A percentile compares a stretch with the other conserved stretches of the same genome.
Conservation (phyloP, 345 rosid species). For the Bruguiera gymnorhiza region DNA sequence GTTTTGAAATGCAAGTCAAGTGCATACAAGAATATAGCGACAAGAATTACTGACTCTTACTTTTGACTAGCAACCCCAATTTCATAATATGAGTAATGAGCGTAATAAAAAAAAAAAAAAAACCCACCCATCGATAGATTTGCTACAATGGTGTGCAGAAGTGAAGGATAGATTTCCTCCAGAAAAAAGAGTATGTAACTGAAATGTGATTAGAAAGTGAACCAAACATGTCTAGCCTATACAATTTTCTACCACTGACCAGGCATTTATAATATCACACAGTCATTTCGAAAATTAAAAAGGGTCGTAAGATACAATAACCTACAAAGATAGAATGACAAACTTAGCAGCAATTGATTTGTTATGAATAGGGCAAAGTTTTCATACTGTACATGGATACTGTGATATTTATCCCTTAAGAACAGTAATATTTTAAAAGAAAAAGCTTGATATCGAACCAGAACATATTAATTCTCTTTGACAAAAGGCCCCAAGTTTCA, state of each 20-base stretch:
- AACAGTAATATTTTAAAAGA: too few species aligned
- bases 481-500: background rate
- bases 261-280: background rate
- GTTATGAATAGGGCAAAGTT: background rate
- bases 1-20: background rate
- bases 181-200: too few species aligned
- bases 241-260: background rate
- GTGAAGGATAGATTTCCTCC: too few species aligned
- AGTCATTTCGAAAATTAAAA: background rate
- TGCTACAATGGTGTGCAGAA: background rate
- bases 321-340: background rate
- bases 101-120: background rate
- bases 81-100: background rate
- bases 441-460: too few species aligned
- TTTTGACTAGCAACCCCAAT: background rate
- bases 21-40: background rate
- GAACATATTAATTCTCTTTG: too few species aligned
- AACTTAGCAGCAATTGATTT: background rate
- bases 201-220: background rate
- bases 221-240: background rate
- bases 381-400: too few species aligned
- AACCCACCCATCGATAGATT: background rate
- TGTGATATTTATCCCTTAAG: too few species aligned
- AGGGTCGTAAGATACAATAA: background rate
- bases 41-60: background rate